Evolutionary conservation across 2,329 filamentous ascomycete genomes (phyloP), one percentile per base, ranked within the genome.

Genomic region (Ophiosphaerella herpotricha): DNA sequence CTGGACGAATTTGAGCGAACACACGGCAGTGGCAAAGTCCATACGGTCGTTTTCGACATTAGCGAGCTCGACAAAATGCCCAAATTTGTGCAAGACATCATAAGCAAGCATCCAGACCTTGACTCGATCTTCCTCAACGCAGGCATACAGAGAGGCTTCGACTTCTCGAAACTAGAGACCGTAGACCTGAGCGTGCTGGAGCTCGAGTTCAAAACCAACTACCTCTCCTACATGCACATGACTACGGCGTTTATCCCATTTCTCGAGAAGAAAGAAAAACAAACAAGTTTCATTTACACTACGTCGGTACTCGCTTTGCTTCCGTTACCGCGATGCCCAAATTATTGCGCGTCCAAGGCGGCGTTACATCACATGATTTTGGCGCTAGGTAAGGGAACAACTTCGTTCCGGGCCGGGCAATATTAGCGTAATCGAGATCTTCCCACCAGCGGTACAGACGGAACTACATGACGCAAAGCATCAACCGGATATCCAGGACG

Each of bases 261-360:
- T 48, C 61, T 83, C 18, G 76, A 79, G 58, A 74, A 74, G 48
- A 74, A 78, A 46, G 57, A 73, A 2, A 72, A 68, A 4, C 68
- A 76, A 16, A 77, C 76, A 0, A 71, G 73, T 1, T 64, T 78
- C 67, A 67, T 77, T 47, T 73, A 79, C 66, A 81, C 79, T 0
- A 80, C 80, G 0, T 82, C 80, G 0, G 75, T 75, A 2, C 71
- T 83, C 29, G 80, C 77, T 1, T 63, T 83, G 2, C 70, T 82
- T 3, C 81, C 81, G 0, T 71, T 80, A 29, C 58, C 75, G 7
- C 70, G 74, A 14, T 78, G 76, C 21, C 72, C 76, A 0, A 81
- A 82, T 60, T 84, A 84, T 66, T 81, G 78, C 52, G 80, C 81
- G 1, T 75, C 77, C 33, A 84, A 84, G 64, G 81, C 81, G 0